Evolutionary conservation across 805 yeast genomes (phyloP), one percentile per base, ranked within the genome.

Genomic region (Saitoella complicata): DNA sequence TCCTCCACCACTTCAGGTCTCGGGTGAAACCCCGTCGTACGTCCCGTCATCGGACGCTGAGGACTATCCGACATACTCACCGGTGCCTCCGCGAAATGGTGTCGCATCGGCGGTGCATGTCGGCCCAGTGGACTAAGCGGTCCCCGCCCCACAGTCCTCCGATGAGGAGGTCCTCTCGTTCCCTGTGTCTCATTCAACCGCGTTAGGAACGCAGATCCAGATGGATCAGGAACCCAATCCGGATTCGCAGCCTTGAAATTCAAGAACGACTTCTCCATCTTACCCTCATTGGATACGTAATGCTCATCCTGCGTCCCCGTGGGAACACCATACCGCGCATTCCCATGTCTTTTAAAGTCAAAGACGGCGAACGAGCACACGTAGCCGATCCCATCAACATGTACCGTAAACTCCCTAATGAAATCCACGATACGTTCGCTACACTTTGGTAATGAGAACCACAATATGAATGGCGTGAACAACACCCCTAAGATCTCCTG

Each of bases 321-420:
- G 6, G 45, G 21, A 29, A 12, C 39, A 3, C 39, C 39, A 51
- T 49, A 12, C 35, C 35, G 32, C 33, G 35, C 30, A 9, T 37
- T 10, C 12, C 45, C 45, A 7, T 71, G 69, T 50, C 74, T 75
- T 49, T 78, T 86, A 49, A 80, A 75, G 52, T 84, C 80, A 62
- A 91, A 91, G 78, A 84, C 83, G 1, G 97, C 97, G 68, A 79
- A 85, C 32, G 84, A 78, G 57, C 97, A 88, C 36, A 91, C 94
- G 56, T 87, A 80, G 0, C 98, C 99, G 37, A 91, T 66, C 0
- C 95, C 97, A 63, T 87, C 96, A 41, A 87, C 84, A 58, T 88
- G 91, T 8, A 86, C 78, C 8, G 94, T 78, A 52, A 75, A 80
- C 47, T 88, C 96, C 45, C 97, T 66, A 60, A 88, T 84, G 56